A percentile compares a stretch with the other conserved stretches of the same genome.
Conservation (phyloP, 352 stramenopile species). For the Phytophthora citricola region DNA sequence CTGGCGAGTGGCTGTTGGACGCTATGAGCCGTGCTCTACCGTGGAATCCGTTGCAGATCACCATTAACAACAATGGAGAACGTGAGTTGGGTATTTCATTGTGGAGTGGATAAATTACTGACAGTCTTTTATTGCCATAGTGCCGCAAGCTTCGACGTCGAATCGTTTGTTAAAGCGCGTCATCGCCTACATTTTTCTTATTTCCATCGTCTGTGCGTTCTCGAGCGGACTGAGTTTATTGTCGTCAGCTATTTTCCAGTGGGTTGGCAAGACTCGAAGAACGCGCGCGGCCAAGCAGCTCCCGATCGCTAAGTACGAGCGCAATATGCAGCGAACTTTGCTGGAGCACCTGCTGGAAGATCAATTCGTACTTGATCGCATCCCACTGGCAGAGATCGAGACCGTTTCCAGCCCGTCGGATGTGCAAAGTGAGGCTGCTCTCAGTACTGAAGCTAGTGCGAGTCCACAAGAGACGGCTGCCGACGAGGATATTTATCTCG, state of each 20-base stretch:
- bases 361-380: conserved; percentile 59
- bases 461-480: conserved; percentile 4
- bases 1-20: conserved; percentile 64
- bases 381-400: conserved; percentile 46
- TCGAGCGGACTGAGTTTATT: conserved; percentile 77
- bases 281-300: conserved; percentile 62
- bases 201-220: conserved; percentile 81
- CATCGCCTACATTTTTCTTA: conserved; percentile 78
- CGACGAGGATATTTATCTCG: conserved; percentile 18
- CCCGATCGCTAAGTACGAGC: conserved; percentile 61
- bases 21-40: conserved; percentile 44
- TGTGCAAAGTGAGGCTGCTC: conserved; percentile 7
- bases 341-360: conserved; percentile 53
- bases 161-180: conserved; percentile 73
- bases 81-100: conserved; percentile 40
- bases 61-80: conserved; percentile 65
- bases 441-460: not conserved
- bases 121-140: conserved; percentile 28
- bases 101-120: not conserved
- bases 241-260: conserved; percentile 71
- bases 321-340: conserved; percentile 53
- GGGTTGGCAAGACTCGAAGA: conserved; percentile 62
- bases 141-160: conserved; percentile 58
- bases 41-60: conserved; percentile 67
- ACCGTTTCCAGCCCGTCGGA: conserved; percentile 14